Evolutionary conservation across 805 yeast genomes (phyloP), one percentile per base, ranked within the genome.

Genomic region (Candida railenensis): DNA sequence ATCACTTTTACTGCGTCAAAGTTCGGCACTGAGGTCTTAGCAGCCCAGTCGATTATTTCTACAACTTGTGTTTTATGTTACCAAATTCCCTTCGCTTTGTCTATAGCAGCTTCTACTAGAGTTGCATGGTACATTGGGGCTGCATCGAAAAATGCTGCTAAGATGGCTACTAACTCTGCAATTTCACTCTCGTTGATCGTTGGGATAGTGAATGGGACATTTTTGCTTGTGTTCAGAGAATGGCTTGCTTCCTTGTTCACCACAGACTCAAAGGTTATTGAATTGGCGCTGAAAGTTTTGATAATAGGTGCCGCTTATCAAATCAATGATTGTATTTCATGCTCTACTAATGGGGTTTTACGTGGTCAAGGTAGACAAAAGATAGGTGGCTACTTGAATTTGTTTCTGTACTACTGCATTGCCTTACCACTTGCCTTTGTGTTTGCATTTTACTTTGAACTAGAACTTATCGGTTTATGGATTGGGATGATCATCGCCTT

Each of bases 81-180:
- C 60, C 94, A 87, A 61, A 68, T 86, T 3, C 91, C 91, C 19
- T 84, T 87, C 59, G 89, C 90, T 14, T 76, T 85, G 34, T 81
- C 88, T 7, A 83, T 87, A 45, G 87, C 91, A 3, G 79, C 87
- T 0, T 81, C 89, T 11, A 85, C 92, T 1, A 76, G 92, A 63
- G 78, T 86, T 18, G 92, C 92, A 3, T 84, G 87, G 73, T 83
- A 73, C 51, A 76, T 87, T 46, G 94, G 94, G 21, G 87, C 89
- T 1, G 83, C 76, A 8, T 62, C 75, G 11, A 67, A 71, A 44
- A 63, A 60, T 34, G 63, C 76, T 3, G 70, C 75, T 2, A 53
- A 50, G 22, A 55, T 58, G 1, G 67, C 81, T 0, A 54, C 73
- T 5, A 56, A 55, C n/a, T 70, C 75, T 0, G 62, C 78, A 30